These are phyloP conservation scores for Bretziella fagacearum DNA, from an alignment of 2,329 filamentous ascomycete genomes.

Conservation along the genomic window DNA sequence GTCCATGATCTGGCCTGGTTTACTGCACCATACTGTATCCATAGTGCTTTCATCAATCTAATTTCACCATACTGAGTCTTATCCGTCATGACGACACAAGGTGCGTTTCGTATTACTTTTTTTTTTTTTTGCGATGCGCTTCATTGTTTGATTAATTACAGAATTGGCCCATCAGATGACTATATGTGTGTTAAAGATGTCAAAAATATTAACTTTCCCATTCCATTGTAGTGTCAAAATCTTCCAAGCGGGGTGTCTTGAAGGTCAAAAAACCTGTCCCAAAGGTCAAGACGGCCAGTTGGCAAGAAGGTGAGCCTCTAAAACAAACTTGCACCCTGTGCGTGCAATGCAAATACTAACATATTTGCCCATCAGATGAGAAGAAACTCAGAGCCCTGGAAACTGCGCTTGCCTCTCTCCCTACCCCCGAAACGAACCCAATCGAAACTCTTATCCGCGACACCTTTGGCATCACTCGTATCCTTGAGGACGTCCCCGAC, in stretches of 20 bases:
- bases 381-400: conserved; percentile 36
- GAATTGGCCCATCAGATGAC: no score
- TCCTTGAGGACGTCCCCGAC: conserved; percentile 64
- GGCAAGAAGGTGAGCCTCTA: conserved; percentile 46
- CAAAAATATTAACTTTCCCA: no score
- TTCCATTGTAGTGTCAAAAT: conserved; percentile 17
- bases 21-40: no score
- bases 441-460: conserved; percentile 62
- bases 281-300: conserved; percentile 40
- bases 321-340: conserved; percentile 21
- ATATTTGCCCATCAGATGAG: conserved; percentile 27
- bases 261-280: conserved; percentile 47
- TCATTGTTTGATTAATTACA: no score
- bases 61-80: no score
- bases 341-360: conserved; percentile 34
- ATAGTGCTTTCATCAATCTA: no score
- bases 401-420: conserved; percentile 28
- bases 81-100: no score
- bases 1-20: no score
- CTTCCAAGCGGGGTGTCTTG: conserved; percentile 25
- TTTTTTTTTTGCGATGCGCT: no score
- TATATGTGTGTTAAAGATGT: no score
- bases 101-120: no score
- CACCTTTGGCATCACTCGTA: conserved; percentile 65
- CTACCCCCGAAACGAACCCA: conserved; percentile 42